Percentiles rank a stretch among this genome's conserved stretches.
These are phyloP conservation scores for Abortiporus biennis DNA, from an alignment of 1,284 basidiomycete genomes.

Conservation along the genomic window DNA sequence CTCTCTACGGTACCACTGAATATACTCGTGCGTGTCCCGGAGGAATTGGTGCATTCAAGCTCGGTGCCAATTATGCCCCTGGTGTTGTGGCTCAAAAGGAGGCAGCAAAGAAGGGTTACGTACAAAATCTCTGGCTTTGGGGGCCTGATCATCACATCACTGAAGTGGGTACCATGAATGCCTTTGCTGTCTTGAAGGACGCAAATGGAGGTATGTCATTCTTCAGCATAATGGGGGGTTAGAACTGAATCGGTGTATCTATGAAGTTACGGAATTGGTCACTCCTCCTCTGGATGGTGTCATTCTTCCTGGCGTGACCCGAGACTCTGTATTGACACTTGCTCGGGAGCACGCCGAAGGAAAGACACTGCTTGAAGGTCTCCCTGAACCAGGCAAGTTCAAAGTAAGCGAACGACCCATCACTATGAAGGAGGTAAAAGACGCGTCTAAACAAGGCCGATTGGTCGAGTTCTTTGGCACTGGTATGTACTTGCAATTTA, in stretches of 20 bases:
- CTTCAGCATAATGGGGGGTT: too few species aligned
- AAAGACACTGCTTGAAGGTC: conserved; percentile 45
- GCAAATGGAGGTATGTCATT: conserved; percentile 58
- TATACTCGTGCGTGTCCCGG: conserved; percentile 88
- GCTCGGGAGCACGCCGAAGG: conserved; percentile 73
- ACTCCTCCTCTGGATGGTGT: conserved; percentile 93
- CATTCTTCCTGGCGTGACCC: conserved; percentile 95
- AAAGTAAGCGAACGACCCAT: conserved; percentile 81
- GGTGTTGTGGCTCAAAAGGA: conserved; percentile 85
- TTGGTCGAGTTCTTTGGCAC: conserved; percentile 92
- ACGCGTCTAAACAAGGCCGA: conserved; percentile 61
- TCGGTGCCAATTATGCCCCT: conserved; percentile 90
- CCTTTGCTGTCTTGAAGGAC: conserved; percentile 82
- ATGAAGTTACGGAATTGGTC: conserved; percentile 67
- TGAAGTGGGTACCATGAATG: conserved; percentile 94
- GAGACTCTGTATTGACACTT: conserved; percentile 85
- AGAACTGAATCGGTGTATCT: conserved; percentile 1
- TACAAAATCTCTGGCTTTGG: conserved; percentile 94
- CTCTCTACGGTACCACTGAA: conserved; percentile 87
- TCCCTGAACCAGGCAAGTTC: conserved; percentile 54
- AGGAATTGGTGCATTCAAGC: conserved; percentile 88
- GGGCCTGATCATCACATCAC: conserved; percentile 85
- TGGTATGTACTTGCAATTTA: conserved; percentile 37
- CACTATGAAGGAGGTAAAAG: conserved; percentile 84
- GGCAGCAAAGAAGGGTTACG: conserved; percentile 83